Conservation (phyloP, 805 yeast species). For the Clavispora carvajalis region DNA sequence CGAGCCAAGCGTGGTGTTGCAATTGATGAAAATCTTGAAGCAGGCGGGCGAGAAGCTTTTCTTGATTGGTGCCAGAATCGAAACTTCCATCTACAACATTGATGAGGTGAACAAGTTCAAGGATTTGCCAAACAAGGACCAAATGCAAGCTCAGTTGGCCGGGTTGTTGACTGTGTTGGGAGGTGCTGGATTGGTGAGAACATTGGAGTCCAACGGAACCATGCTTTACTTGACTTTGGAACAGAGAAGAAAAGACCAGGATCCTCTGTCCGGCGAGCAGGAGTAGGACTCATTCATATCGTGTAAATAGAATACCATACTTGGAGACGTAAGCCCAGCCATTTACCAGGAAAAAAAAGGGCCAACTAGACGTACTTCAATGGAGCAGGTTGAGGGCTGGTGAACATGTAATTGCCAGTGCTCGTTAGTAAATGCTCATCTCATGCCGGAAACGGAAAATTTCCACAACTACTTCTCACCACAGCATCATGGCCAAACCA, state of each 20-base stretch:
- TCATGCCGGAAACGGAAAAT: slow-evolving; percentile 4
- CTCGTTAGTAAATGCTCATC: slow-evolving; percentile 9
- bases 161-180: slow-evolving; percentile 80
- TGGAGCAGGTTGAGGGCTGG: too few relatives aligned
- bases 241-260: slow-evolving; percentile 46
- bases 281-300: neutral
- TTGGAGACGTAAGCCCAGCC: neutral
- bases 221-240: slow-evolving; percentile 71
- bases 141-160: slow-evolving; percentile 74
- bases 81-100: slow-evolving; percentile 49
- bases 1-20: slow-evolving; percentile 64
- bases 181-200: slow-evolving; percentile 84
- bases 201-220: slow-evolving; percentile 67
- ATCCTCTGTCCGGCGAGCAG: slow-evolving; percentile 14
- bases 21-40: slow-evolving; percentile 56
- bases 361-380: too few relatives aligned
- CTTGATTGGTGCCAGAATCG: slow-evolving; percentile 81
- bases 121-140: slow-evolving; percentile 64
- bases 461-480: neutral
- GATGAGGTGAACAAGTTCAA: slow-evolving; percentile 58
- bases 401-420: too few relatives aligned
- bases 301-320: neutral
- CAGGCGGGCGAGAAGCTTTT: slow-evolving; percentile 67
- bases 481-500: slow-evolving; percentile 10
- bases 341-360: too few relatives aligned